phyloP scores from a whole-genome alignment of 768 basidiomycete species.

The Cyathus striatus region DNA sequence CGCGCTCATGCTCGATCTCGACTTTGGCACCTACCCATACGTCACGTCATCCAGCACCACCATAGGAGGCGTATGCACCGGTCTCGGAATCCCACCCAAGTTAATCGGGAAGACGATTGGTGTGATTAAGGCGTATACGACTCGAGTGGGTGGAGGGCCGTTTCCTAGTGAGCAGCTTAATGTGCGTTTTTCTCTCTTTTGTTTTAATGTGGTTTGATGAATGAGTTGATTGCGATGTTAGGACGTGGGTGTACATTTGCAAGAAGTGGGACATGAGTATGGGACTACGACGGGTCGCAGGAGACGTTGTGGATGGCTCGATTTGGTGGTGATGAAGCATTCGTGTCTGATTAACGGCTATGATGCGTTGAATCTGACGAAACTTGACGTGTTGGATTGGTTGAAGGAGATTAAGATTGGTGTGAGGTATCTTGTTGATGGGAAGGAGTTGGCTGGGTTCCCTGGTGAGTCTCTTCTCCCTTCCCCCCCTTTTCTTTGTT shows the following conservation, averaged over 20 bases:
- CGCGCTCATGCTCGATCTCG: constrained; percentile 96
- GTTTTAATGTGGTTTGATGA: neutral
- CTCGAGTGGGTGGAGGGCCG: constrained; percentile 96
- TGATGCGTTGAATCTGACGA: constrained; percentile 89
- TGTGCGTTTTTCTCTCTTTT: constrained; percentile 34
- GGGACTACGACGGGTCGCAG: constrained; percentile 91
- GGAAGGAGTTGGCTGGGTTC: constrained; percentile 75
- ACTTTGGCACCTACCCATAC: constrained; percentile 97
- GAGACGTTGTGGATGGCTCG: constrained; percentile 95
- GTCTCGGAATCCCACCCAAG: constrained; percentile 93
- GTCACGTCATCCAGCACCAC: constrained; percentile 94
- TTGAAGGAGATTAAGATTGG: constrained; percentile 86
- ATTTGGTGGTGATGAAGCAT: constrained; percentile 91
- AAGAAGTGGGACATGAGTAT: constrained; percentile 90
- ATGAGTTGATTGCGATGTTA: constrained; percentile 19
- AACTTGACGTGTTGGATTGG: constrained; percentile 87
- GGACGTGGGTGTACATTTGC: constrained; percentile 81
- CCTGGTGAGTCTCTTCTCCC: constrained; percentile 54
- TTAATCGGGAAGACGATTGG: constrained; percentile 83
- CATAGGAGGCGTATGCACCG: constrained; percentile 95
- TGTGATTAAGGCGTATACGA: constrained; percentile 97
- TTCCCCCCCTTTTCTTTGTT: neutral
- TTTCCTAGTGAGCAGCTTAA: constrained; percentile 96
- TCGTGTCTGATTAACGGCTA: constrained; percentile 96
- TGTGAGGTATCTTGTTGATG: constrained; percentile 74